Percentiles rank a stretch among this genome's conserved stretches.
phyloP scores from a whole-genome alignment of 1,284 basidiomycete species.

The Microbotryomycetes sp. region DNA sequence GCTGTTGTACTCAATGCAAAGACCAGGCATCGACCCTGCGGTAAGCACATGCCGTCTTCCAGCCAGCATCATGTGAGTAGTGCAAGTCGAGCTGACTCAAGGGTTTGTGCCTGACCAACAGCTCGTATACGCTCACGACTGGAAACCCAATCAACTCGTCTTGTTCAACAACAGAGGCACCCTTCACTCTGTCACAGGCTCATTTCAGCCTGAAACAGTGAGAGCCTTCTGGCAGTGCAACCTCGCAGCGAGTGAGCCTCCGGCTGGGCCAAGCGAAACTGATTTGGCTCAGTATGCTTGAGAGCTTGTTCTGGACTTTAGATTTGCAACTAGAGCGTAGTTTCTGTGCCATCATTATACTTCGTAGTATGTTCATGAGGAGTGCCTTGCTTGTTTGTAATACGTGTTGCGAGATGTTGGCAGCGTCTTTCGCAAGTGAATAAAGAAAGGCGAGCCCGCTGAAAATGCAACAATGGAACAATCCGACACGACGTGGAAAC shows the following conservation, averaged over 20 bases:
- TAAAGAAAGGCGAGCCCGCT: no score
- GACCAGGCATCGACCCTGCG: conserved; percentile 67
- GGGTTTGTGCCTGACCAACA: conserved; percentile 6
- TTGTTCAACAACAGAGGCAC: conserved; percentile 46
- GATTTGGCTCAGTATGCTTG: conserved; percentile 33
- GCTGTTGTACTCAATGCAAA: conserved; percentile 67
- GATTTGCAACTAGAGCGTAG: no score
- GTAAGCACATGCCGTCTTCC: conserved; percentile 42
- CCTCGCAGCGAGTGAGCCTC: conserved; percentile 36
- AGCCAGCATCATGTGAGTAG: not conserved
- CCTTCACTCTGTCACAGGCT: conserved; percentile 42
- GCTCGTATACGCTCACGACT: conserved; percentile 50
- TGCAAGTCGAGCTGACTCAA: no score
- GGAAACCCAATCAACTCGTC: conserved; percentile 58
- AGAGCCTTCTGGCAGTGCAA: conserved; percentile 42
- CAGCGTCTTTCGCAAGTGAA: no score
- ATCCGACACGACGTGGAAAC: no score
- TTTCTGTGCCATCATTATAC: no score
- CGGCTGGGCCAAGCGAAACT: conserved; percentile 32
- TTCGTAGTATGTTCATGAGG: no score
- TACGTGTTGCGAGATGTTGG: no score
- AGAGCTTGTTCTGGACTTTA: no score
- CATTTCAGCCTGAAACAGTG: conserved; percentile 35
- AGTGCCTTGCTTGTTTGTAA: no score
- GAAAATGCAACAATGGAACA: no score